Conservation (phyloP, 1,284 basidiomycete genomes). For the Rhodotorula sp. region DNA sequence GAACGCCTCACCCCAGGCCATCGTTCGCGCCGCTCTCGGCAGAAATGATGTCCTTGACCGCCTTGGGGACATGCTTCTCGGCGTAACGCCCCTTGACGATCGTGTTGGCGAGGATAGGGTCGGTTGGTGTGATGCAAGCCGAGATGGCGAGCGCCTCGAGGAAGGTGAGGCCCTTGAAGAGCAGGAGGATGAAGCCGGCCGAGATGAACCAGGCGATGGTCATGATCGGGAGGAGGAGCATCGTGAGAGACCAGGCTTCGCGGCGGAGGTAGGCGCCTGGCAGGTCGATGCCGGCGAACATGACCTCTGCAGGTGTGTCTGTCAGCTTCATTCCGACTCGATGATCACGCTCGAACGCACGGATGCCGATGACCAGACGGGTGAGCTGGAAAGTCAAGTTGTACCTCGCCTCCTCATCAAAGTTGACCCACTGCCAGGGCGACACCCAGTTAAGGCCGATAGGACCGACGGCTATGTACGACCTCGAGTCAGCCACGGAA, state of each 20-base stretch:
- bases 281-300: conserved; percentile 52
- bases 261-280: conserved; percentile 43
- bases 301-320: conserved; percentile 26
- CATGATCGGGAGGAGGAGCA: conserved; percentile 51
- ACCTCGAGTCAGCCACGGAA: neutral
- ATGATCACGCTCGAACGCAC: conserved; percentile 11
- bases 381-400: conserved; percentile 50
- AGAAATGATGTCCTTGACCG: conserved; percentile 48
- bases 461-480: conserved; percentile 34
- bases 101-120: conserved; percentile 49
- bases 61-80: conserved; percentile 50
- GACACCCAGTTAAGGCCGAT: conserved; percentile 38
- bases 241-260: conserved; percentile 47
- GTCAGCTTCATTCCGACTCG: no score
- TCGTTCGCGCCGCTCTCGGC: conserved; percentile 53
- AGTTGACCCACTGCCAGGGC: conserved; percentile 35
- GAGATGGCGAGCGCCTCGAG: conserved; percentile 50
- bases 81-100: conserved; percentile 51
- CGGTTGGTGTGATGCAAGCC: conserved; percentile 52
- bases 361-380: conserved; percentile 48
- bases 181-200: conserved; percentile 48
- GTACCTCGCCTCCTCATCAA: conserved; percentile 27
- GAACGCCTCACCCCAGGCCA: conserved; percentile 42
- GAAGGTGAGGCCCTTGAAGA: conserved; percentile 49
- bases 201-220: conserved; percentile 50